A percentile compares a stretch with the other conserved stretches of the same genome.
Conservation (phyloP, 1,284 basidiomycete species). For the Wallemia hederae region DNA sequence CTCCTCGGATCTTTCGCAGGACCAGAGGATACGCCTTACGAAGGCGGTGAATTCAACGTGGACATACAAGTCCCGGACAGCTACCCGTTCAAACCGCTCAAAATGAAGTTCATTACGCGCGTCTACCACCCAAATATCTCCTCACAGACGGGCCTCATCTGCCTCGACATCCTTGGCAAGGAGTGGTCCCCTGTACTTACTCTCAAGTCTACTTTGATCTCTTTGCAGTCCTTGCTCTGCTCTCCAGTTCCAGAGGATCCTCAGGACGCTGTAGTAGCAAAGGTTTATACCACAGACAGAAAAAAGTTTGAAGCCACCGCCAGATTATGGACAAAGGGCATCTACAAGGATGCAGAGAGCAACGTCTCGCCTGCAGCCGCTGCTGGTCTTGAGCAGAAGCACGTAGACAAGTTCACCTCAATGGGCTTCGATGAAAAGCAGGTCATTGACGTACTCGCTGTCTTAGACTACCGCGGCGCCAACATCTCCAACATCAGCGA, state of each 20-base stretch:
- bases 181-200: conserved; percentile 52
- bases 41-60: conserved; percentile 82
- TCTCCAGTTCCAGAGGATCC: conserved; percentile 90
- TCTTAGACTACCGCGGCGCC: conserved; percentile 65
- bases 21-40: conserved; percentile 74
- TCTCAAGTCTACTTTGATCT: conserved; percentile 86
- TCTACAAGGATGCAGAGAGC: conserved; percentile 10
- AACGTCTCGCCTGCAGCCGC: conserved; percentile 11
- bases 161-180: conserved; percentile 29
- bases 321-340: conserved; percentile 55
- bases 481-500: conserved; percentile 31
- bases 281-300: conserved; percentile 73
- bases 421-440: conserved; percentile 20
- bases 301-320: conserved; percentile 73
- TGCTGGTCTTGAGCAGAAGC: conserved; percentile 20
- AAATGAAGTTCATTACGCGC: conserved; percentile 93
- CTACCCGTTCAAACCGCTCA: conserved; percentile 89
- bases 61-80: conserved; percentile 83
- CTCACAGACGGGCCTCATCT: conserved; percentile 72
- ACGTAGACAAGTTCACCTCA: conserved; percentile 20
- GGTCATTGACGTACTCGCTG: conserved; percentile 42
- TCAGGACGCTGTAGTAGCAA: conserved; percentile 85
- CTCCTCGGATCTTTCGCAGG: conserved; percentile 71
- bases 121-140: conserved; percentile 96
- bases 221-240: conserved; percentile 79